phyloP scores from a whole-genome alignment of 1,284 basidiomycete species.

The Malassezia globosa region DNA sequence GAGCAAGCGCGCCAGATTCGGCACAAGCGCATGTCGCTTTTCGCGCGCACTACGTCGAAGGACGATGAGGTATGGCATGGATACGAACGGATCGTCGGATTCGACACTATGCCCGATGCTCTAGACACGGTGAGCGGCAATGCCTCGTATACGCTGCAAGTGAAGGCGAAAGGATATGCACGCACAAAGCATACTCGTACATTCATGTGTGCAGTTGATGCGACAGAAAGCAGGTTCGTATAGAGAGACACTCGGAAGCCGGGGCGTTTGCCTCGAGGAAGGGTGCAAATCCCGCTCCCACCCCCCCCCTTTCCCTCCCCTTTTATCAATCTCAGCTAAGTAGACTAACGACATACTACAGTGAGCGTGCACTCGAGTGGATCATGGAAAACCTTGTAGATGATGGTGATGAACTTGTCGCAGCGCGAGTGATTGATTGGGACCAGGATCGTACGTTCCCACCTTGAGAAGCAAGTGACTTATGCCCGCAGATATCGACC shows the following conservation, averaged over 20 bases:
- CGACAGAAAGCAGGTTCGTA: conserved; percentile 52
- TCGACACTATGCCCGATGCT: conserved; percentile 46
- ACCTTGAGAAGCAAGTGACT: no score
- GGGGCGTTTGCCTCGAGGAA: no score
- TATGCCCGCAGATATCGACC: conserved; percentile 47
- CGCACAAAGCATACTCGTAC: conserved; percentile 71
- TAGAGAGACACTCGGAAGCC: no score
- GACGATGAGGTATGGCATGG: conserved; percentile 15
- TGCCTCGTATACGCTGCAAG: conserved; percentile 53
- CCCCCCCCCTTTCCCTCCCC: no score
- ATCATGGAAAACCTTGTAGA: conserved; percentile 70
- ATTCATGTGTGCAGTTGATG: conserved; percentile 77
- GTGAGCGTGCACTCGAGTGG: conserved; percentile 41
- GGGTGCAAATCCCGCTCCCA: no score
- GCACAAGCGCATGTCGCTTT: conserved; percentile 13
- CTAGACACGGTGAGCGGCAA: conserved; percentile 34
- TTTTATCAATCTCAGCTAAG: no score
- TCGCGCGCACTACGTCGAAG: background rate
- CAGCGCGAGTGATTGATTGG: conserved; percentile 76
- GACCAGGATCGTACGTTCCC: conserved; percentile 58
- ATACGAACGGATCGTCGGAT: conserved; percentile 42
- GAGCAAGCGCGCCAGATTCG: background rate
- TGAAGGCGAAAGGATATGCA: conserved; percentile 70
- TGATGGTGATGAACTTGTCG: conserved; percentile 86
- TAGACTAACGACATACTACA: no score